Base-by-base conservation (phyloP, 441 rosid species). In the Adansonia grandidieri region DNA sequence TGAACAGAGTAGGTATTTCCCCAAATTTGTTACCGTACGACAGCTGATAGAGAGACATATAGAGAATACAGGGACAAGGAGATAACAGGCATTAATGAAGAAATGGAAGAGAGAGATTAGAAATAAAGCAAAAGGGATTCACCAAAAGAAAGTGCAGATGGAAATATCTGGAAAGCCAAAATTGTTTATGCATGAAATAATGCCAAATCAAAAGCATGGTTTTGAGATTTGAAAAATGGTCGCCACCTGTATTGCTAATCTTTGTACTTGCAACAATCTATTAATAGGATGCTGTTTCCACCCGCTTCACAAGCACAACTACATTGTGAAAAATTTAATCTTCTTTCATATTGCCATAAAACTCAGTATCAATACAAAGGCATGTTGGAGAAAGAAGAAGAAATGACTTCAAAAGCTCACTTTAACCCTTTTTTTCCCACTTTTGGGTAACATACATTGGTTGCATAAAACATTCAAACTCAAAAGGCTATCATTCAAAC, bases 221-320 rank as follows among this genome's bases (percentile, higher is more conserved):
- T 54, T 54, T 5, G 47, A 54, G 20, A 15, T 54, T 54, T 54
- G 8, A 54, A 6, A 54, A 56, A 6, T 10, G 69, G 64, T 60
- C 64, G 19, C 64, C 15, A 61, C 63, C 24, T 61, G 65, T 2
- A 22, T 10, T 60, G 37, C 14, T 61, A 37, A 64, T 64, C 22
- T 15, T 64, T 64, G 47, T 40, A 32, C 10, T 64, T 64, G 47
- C 69, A 64, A 64, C 69, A 64, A 64, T 19, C 47, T 64, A 64
- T 22, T 61, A 22, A 22, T 22, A 15, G 28, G 32, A 53, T 53
- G 58, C 13, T 10, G 54, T 10, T 0, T 10, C 1, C 4, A 2
- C 15, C 54, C 54, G 11, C 54, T 50, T 50, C 54, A 50, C 54
- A 50, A 50, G 14, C 13, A 50, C 54, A 50, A 50, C 54, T 11